A percentile compares a stretch with the other conserved stretches of the same genome.
These are phyloP conservation scores for Metschnikowia continentalis DNA, from an alignment of 805 yeast species.

Conservation along the genomic window DNA sequence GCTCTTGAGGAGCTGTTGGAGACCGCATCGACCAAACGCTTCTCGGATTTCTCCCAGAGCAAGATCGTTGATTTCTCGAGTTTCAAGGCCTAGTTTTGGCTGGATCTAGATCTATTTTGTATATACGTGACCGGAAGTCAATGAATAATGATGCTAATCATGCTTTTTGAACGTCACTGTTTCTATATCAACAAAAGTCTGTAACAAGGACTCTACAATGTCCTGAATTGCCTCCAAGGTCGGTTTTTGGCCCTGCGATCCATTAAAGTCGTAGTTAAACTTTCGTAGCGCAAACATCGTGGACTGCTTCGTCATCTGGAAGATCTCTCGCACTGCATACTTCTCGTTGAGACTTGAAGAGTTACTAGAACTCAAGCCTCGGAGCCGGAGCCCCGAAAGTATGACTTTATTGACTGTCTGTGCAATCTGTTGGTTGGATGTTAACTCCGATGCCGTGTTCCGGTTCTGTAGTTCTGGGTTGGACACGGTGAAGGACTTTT, in stretches of 20 bases:
- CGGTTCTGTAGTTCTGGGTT: conserved; percentile 8
- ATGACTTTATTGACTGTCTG: conserved; percentile 32
- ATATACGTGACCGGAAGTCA: not conserved
- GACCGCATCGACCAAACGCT: conserved; percentile 22
- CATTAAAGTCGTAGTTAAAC: conserved; percentile 27
- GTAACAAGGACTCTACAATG: conserved; percentile 37
- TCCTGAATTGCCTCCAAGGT: conserved; percentile 33
- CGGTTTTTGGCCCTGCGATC: conserved; percentile 6
- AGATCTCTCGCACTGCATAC: conserved; percentile 35
- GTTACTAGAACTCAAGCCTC: conserved; percentile 31
- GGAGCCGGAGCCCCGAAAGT: conserved; percentile 38
- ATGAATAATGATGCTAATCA: not conserved
- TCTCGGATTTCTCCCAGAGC: conserved; percentile 14
- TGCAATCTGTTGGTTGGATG: conserved; percentile 28
- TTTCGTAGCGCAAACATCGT: conserved; percentile 38
- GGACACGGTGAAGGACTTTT: conserved; percentile 12
- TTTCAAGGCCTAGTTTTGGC: conserved; percentile 6
- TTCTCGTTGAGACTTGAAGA: conserved; percentile 27
- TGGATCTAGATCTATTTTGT: not conserved
- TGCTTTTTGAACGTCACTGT: conserved; percentile 5
- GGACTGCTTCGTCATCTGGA: conserved; percentile 38
- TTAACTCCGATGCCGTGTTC: conserved; percentile 15
- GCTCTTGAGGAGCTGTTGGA: conserved; percentile 36
- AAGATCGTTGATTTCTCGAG: conserved; percentile 10
- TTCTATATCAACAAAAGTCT: conserved; percentile 33